Percentiles rank a stretch among this genome's conserved stretches.
Conservation (phyloP, 345 rosid species). For the Populus euphratica region DNA sequence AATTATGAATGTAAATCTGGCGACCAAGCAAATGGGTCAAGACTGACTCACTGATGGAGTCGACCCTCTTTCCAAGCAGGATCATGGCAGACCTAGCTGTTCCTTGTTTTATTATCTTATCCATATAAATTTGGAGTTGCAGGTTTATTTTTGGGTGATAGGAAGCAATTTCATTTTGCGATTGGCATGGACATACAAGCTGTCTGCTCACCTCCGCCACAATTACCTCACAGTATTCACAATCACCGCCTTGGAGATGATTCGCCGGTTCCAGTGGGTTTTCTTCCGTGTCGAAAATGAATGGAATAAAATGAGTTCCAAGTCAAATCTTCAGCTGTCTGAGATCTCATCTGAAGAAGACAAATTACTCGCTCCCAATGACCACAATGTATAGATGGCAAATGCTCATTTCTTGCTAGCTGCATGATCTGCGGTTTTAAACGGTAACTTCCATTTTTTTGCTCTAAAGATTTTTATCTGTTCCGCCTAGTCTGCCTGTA, state of each 20-base stretch:
- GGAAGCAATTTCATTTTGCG: slow-evolving; percentile 86
- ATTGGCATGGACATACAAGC: slow-evolving; percentile 95
- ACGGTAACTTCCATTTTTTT: slow-evolving; percentile 7
- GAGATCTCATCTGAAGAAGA: slow-evolving; percentile 50
- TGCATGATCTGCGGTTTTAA: slow-evolving; percentile 8
- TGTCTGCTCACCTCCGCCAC: slow-evolving; percentile 92
- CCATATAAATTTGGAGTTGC: slow-evolving; percentile 21
- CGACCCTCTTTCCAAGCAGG: not conserved
- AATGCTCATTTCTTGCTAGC: not conserved
- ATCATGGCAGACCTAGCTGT: not conserved
- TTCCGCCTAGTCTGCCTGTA: not conserved
- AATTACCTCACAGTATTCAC: slow-evolving; percentile 79
- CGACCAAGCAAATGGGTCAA: not conserved
- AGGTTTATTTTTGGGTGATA: slow-evolving; percentile 88
- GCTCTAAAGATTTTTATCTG: not conserved
- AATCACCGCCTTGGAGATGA: slow-evolving; percentile 73
- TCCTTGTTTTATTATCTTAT: not conserved
- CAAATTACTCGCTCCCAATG: slow-evolving; percentile 46
- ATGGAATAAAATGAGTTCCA: slow-evolving; percentile 72
- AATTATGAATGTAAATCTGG: not conserved
- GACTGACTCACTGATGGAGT: not conserved
- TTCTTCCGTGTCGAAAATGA: slow-evolving; percentile 93
- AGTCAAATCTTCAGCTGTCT: slow-evolving; percentile 42
- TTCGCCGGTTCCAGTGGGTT: slow-evolving; percentile 88
- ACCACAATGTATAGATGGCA: slow-evolving; percentile 44